These are phyloP conservation scores for Syzygium grande DNA, from an alignment of 345 rosid genomes.

Conservation along the genomic window DNA sequence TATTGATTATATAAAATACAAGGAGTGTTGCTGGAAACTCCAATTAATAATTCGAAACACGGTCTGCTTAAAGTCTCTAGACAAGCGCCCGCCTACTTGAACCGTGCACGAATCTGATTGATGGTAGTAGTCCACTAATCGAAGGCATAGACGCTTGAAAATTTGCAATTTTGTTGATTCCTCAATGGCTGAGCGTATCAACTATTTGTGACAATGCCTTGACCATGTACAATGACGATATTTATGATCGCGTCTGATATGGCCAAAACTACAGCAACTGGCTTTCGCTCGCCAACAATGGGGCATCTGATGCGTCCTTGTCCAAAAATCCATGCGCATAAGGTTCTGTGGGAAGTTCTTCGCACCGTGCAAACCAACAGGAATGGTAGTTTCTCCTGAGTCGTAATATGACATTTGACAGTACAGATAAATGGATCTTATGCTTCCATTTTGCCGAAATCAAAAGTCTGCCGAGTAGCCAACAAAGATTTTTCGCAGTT, in stretches of 20 bases:
- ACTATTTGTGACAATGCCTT: background rate
- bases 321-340: background rate
- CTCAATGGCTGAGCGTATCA: background rate
- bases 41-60: background rate
- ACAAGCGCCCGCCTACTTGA: background rate
- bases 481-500: constrained; percentile 3
- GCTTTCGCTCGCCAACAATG: rapidly evolving
- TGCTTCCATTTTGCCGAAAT: constrained; percentile 18
- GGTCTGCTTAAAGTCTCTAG: background rate
- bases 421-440: background rate
- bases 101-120: background rate
- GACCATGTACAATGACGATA: background rate
- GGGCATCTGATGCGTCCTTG: background rate
- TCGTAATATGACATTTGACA: too few species aligned
- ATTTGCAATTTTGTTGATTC: background rate
- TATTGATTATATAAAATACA: background rate
- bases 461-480: background rate
- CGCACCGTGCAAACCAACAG: background rate
- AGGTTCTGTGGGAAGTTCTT: background rate
- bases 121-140: rapidly evolving
- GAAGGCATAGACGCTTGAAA: rapidly evolving
- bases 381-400: background rate
- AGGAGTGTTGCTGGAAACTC: background rate
- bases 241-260: background rate
- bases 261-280: rapidly evolving